phyloP scores from a whole-genome alignment of 176 grass and related monocot species.

The Alopecurus myosuroides region DNA sequence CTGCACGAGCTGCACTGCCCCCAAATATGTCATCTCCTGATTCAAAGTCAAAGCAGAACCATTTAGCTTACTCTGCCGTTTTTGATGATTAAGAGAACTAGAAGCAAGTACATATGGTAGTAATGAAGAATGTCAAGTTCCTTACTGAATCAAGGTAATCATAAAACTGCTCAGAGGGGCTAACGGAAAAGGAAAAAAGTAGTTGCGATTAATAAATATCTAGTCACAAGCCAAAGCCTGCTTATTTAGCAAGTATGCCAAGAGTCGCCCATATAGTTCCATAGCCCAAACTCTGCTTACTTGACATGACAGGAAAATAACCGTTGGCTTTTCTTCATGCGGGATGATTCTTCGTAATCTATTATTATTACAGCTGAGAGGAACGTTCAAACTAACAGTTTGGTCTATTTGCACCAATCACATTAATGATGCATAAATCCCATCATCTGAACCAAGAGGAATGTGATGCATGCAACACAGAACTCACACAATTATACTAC shows the following conservation, averaged over 20 bases:
- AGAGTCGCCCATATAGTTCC: background rate
- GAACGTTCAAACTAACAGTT: background rate
- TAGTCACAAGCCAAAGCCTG: background rate
- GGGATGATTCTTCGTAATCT: background rate
- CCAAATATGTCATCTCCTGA: conserved; percentile 98
- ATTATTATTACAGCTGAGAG: background rate
- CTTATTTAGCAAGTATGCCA: background rate
- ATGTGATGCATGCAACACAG: background rate
- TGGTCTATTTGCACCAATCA: background rate
- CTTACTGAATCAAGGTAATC: background rate
- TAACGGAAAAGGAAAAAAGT: background rate
- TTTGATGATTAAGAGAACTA: background rate
- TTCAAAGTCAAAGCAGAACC: conserved; percentile 32
- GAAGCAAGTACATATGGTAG: background rate
- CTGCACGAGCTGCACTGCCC: conserved; percentile 70
- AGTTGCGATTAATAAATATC: background rate
- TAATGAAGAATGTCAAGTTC: background rate
- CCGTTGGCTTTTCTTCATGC: background rate
- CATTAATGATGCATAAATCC: background rate
- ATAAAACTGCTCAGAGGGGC: background rate
- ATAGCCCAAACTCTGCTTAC: background rate
- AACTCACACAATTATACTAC: too few relatives aligned
- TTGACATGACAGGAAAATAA: background rate
- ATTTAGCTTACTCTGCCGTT: background rate
- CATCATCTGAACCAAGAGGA: background rate